Evolutionary conservation across 2,329 filamentous ascomycete genomes (phyloP).

Genomic region (Aspergillus sp.): DNA sequence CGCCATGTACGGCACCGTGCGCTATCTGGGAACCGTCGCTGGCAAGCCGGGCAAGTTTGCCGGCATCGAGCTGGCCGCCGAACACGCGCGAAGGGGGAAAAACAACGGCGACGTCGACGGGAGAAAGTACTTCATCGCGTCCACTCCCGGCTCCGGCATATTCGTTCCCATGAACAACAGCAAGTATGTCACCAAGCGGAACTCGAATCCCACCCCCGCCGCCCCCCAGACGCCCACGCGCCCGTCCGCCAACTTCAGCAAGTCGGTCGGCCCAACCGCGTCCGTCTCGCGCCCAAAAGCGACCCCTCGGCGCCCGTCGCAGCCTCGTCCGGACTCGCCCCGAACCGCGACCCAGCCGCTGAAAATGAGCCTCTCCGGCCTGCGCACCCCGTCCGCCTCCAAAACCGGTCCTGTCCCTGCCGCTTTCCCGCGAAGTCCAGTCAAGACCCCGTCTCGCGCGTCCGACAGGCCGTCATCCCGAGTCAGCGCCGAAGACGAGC

Average conservation of each 20-base stretch:
- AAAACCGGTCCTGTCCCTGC: slow-evolving; percentile 19
- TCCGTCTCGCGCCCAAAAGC: slow-evolving; percentile 60
- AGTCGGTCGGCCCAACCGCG: slow-evolving; percentile 67
- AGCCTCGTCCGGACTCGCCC: slow-evolving; percentile 84
- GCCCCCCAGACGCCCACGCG: slow-evolving; percentile 62
- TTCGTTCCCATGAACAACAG: slow-evolving; percentile 84
- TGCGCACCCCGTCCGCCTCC: slow-evolving; percentile 47
- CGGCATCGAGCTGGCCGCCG: slow-evolving; percentile 75
- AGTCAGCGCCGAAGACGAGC: slow-evolving; percentile 30
- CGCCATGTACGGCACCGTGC: slow-evolving; percentile 81
- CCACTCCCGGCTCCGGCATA: slow-evolving; percentile 72
- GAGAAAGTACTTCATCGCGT: slow-evolving; percentile 69
- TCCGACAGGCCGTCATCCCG: slow-evolving; percentile 32
- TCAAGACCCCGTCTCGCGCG: slow-evolving; percentile 29
- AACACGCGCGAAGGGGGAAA: slow-evolving; percentile 78
- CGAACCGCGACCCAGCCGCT: slow-evolving; percentile 50
- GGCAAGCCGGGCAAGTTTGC: slow-evolving; percentile 89
- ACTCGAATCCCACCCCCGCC: slow-evolving; percentile 33
- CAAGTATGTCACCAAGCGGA: slow-evolving; percentile 49
- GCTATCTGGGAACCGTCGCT: slow-evolving; percentile 75
- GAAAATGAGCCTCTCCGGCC: slow-evolving; percentile 45
- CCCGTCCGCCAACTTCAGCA: slow-evolving; percentile 71
- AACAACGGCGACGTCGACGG: slow-evolving; percentile 95
- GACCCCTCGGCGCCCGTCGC: slow-evolving; percentile 59
- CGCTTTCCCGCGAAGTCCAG: slow-evolving; percentile 39